phyloP scores from a whole-genome alignment of 2,329 filamentous ascomycete species.

The Fonsecaea multimorphosa region DNA sequence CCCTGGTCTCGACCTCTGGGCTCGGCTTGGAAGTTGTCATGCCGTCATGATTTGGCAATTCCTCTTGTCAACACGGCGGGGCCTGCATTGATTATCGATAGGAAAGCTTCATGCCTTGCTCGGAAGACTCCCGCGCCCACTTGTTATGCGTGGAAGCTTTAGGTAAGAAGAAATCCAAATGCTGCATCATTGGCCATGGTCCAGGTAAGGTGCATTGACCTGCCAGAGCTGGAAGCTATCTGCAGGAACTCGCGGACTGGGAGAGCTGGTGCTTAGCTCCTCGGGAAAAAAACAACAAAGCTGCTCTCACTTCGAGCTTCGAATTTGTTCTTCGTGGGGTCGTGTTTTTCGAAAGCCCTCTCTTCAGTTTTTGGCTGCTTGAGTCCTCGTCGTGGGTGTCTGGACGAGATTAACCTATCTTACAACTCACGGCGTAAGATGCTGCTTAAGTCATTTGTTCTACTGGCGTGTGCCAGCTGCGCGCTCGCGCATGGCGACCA shows the following conservation, averaged over 20 bases:
- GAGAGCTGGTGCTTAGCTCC: conserved; percentile 15
- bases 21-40: conserved; percentile 1
- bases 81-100: conserved; percentile 19
- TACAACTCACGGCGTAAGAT: conserved; percentile 26
- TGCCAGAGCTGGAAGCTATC: conserved; percentile 9
- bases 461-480: conserved; percentile 54
- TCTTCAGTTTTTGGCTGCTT: not conserved
- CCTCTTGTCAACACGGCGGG: conserved; percentile 19
- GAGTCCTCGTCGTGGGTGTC: not conserved
- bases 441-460: conserved; percentile 34
- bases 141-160: conserved; percentile 11
- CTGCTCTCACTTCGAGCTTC: conserved; percentile 4
- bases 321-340: not conserved
- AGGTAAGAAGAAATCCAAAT: conserved; percentile 28
- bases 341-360: not conserved
- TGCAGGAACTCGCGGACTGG: conserved; percentile 26
- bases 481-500: conserved; percentile 66
- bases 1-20: not conserved
- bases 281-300: conserved; percentile 6
- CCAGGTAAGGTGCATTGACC: not conserved
- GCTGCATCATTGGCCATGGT: conserved; percentile 9
- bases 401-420: not conserved
- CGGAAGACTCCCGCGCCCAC: conserved; percentile 14
- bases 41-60: conserved; percentile 24
- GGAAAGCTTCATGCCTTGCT: conserved; percentile 5